Evolutionary conservation across 192 early-diverging fungal species (phyloP).

Genomic region (Diversispora epigaea): DNA sequence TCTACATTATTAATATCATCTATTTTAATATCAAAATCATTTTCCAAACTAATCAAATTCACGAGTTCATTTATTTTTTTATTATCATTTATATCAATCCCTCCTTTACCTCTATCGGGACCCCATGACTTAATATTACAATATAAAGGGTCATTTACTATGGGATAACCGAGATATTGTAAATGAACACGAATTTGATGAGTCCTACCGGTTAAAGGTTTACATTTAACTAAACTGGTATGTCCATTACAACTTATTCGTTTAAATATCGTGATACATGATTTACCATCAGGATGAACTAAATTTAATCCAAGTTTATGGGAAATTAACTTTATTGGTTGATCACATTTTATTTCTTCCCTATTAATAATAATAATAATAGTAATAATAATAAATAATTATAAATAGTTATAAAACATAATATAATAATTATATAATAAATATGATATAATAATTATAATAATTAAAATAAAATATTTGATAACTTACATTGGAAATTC

Average conservation of each 20-base stretch:
- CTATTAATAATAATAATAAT: slow-evolving; percentile 36
- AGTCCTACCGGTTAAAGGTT: slow-evolving; percentile 88
- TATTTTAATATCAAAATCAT: slow-evolving; percentile 35
- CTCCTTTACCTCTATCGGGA: slow-evolving; percentile 52
- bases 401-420: background rate
- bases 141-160: slow-evolving; percentile 96
- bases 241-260: slow-evolving; percentile 59
- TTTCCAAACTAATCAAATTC: background rate
- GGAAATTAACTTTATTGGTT: slow-evolving; percentile 83
- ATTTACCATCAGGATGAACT: slow-evolving; percentile 81
- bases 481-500: slow-evolving; percentile 71
- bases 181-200: slow-evolving; percentile 98
- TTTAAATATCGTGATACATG: slow-evolving; percentile 77
- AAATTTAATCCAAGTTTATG: slow-evolving; percentile 88
- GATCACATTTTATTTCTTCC: slow-evolving; percentile 60
- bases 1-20: slow-evolving; percentile 39
- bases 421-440: background rate
- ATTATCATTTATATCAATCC: slow-evolving; percentile 17
- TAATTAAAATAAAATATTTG: slow-evolving; percentile 6
- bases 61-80: too few relatives aligned
- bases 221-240: slow-evolving; percentile 69
- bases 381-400: background rate
- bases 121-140: slow-evolving; percentile 75
- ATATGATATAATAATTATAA: background rate
- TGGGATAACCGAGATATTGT: slow-evolving; percentile 88